A percentile compares a stretch with the other conserved stretches of the same genome.
phyloP scores from a whole-genome alignment of 2,329 filamentous ascomycete species.

The Fusarium illudens region DNA sequence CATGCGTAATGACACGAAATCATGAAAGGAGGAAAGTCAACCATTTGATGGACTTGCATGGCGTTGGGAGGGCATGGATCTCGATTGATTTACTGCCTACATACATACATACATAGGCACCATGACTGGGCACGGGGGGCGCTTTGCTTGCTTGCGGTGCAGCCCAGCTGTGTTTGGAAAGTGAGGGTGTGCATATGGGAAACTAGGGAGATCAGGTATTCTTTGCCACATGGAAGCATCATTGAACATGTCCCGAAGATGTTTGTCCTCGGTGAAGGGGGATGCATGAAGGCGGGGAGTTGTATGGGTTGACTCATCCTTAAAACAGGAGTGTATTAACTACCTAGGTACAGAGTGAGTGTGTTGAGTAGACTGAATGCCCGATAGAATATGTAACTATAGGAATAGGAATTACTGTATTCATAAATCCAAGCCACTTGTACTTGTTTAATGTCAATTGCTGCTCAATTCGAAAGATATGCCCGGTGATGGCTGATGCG shows the following conservation, averaged over 20 bases:
- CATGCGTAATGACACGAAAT: conserved; percentile 30
- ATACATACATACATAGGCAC: too few relatives aligned
- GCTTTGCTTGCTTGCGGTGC: conserved; percentile 8
- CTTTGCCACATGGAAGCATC: background rate
- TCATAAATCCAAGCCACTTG: background rate
- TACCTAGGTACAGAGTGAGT: background rate
- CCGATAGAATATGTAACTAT: background rate
- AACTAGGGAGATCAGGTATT: background rate
- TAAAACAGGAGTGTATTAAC: too few relatives aligned
- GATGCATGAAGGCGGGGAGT: background rate
- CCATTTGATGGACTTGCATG: conserved; percentile 28
- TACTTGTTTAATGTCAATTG: background rate
- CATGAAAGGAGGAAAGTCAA: conserved; percentile 31
- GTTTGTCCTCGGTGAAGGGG: background rate
- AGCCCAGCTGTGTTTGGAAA: conserved; percentile 34
- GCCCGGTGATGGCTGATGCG: background rate
- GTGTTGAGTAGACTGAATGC: background rate
- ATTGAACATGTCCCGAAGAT: background rate
- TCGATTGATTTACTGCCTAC: conserved; percentile 25
- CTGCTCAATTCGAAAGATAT: background rate
- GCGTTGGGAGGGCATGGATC: conserved; percentile 33
- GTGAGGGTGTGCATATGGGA: background rate
- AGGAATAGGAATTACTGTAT: background rate
- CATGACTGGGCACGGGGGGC: conserved; percentile 13
- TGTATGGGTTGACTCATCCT: too few relatives aligned